A percentile compares a stretch with the other conserved stretches of the same genome.
Conservation (phyloP, 2,329 filamentous ascomycete genomes). For the Sordariomycetes sp. region DNA sequence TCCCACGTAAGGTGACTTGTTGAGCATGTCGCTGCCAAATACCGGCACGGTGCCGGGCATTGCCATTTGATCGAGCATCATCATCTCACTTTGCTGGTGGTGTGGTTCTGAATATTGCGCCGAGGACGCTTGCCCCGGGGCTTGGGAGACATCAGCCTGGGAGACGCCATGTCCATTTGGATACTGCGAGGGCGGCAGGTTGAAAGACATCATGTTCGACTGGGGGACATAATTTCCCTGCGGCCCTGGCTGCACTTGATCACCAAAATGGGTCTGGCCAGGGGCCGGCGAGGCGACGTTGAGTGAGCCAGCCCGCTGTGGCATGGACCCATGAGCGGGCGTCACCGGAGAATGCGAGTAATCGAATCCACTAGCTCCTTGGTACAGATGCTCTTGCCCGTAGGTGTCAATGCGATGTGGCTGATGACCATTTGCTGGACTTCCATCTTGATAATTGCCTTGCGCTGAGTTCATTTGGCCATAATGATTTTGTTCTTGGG, state of each 20-base stretch:
- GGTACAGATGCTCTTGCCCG: no score
- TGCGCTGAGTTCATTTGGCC: no score
- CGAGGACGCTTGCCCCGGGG: constrained; percentile 24
- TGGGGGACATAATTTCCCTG: constrained; percentile 41
- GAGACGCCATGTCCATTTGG: constrained; percentile 15
- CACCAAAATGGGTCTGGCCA: background rate
- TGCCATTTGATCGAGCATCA: constrained; percentile 53
- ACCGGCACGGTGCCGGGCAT: constrained; percentile 68
- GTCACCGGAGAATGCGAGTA: background rate
- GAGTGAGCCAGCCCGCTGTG: background rate
- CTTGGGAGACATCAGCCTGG: constrained; percentile 22
- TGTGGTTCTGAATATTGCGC: constrained; percentile 37
- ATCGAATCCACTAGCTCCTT: no score
- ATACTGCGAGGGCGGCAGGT: constrained; percentile 53
- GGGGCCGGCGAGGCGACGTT: constrained; percentile 1
- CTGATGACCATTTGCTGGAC: no score
- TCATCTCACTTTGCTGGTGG: constrained; percentile 43
- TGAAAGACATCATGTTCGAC: constrained; percentile 54
- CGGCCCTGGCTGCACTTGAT: background rate
- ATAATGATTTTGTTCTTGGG: background rate
- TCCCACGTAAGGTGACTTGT: constrained; percentile 74
- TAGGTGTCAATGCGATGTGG: no score
- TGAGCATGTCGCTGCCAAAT: constrained; percentile 72
- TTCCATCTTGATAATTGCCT: background rate
- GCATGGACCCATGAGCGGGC: background rate